Conservation (phyloP, 1,284 basidiomycete species). For the Ceratobasidium sp. region DNA sequence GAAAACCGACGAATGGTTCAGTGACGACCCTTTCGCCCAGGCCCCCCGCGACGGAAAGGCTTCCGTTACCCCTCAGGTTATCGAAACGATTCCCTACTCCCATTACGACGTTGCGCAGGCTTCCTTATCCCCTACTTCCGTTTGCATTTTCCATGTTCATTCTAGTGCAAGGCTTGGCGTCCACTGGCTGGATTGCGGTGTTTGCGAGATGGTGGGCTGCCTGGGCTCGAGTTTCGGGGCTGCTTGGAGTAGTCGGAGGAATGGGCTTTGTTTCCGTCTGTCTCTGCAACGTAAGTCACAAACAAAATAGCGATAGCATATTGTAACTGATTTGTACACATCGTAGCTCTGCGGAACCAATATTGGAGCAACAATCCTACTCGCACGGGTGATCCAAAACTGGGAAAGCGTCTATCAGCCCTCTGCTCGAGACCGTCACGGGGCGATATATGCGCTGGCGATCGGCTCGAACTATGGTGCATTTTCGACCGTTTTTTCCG, state of each 20-base stretch:
- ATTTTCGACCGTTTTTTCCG: slow-evolving; percentile 88
- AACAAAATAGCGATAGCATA: background rate
- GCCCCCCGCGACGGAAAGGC: background rate
- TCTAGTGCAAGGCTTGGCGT: slow-evolving; percentile 83
- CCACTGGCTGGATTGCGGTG: slow-evolving; percentile 90
- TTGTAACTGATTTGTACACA: slow-evolving; percentile 35
- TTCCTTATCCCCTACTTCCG: slow-evolving; percentile 84
- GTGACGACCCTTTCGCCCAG: background rate
- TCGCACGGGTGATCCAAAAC: slow-evolving; percentile 66
- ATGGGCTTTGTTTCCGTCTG: slow-evolving; percentile 66
- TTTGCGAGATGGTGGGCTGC: slow-evolving; percentile 77
- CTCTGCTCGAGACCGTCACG: slow-evolving; percentile 49
- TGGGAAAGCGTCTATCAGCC: slow-evolving; percentile 46
- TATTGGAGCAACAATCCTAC: slow-evolving; percentile 93
- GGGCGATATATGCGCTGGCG: slow-evolving; percentile 66
- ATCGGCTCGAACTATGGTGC: slow-evolving; percentile 91
- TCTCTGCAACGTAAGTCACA: slow-evolving; percentile 74
- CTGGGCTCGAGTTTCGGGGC: slow-evolving; percentile 54
- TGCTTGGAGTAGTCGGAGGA: slow-evolving; percentile 55
- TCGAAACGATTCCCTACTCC: slow-evolving; percentile 74
- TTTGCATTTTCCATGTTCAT: slow-evolving; percentile 98
- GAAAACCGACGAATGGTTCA: background rate
- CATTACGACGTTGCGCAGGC: slow-evolving; percentile 68
- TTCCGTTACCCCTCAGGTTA: slow-evolving; percentile 9
- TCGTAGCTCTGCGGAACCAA: slow-evolving; percentile 85